Evolutionary conservation across 345 rosid genomes (phyloP), one percentile per base, ranked within the genome.

Genomic region (Eucalyptus shirleyi): DNA sequence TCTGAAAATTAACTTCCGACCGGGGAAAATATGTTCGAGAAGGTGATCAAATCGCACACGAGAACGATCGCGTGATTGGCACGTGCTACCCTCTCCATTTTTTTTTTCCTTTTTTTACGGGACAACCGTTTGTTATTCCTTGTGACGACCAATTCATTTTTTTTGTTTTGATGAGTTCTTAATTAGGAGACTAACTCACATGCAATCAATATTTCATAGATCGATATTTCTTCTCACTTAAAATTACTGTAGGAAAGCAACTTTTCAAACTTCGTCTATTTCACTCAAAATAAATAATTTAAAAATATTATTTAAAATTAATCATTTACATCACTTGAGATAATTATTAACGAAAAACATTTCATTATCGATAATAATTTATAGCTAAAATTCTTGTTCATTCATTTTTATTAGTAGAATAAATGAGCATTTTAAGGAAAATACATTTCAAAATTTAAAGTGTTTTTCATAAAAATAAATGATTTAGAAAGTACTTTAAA

Each of bases 271-370:
- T 37, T 0, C 8, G 1, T 37, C 21, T 37, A 19, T 40, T 23
- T 77, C 1, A 2, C 0, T 5, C 0, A 72, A 72, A 19, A 37
- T 5, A 0, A 69, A 72, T 72, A 1, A 11, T 9, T 9, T 8
- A 0, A n/a, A 30, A 14, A 15, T 4, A 17, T 17, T 6, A n/a
- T 15, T 65, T 4, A n/a, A n/a, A n/a, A 18, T 1, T 34, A 0
- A 72, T 30, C 0, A 30, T 13, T 62, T 30, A 5, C 3, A 30
- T 30, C 18, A 14, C 0, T 69, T 34, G 2, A 69, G 0, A 69
- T 34, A 2, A 34, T 69, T 18, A 0, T 69, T 34, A 34, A n/a
- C n/a, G 0, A 37, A 19, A 77, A 37, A 37, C 21, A 19, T 37
- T 77, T 37, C 0, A 37, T 72, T 2, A 18, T 72, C 0, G 8